Evolutionary conservation across 768 basidiomycete species (phyloP), one percentile per base, ranked within the genome.

Genomic region (Suillus occidentalis): DNA sequence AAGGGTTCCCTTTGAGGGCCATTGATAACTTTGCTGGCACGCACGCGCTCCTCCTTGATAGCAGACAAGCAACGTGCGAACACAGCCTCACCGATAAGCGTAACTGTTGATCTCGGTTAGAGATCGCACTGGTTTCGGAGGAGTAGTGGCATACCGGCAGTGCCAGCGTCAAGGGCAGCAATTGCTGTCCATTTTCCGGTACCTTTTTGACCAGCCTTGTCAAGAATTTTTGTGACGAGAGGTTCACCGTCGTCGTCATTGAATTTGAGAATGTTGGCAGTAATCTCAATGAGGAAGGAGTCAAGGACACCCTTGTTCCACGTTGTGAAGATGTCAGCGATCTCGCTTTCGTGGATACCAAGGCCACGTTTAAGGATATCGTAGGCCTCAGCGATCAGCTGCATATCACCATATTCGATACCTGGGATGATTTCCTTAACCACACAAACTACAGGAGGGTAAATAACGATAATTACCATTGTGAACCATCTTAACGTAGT

Each of bases 401-500:
- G 97, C 97, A 99, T 99, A 81, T 99, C 97, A 72, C 94, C 96
- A 76, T 98, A 98, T 79, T 99, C 97, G 78, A 99, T 99, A 83
- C 97, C 97, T 96, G 69, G 18, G 20, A 40, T 49, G 40, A 60
- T 64, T 12, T 43, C 28, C 13, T 37, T 67, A 58, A 65, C 63
- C 65, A n/a, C 57, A 57, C 62, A 37, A 25, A 64, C 52, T 49
- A 47, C 9, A 63, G 45, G 37, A 4, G 28, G 53, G 18, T 20
- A 31, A 39, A 45, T 34, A 71, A 65, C 65, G 62, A 69, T 62
- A 76, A 75, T 73, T 77, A 90, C 94, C 94, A 65, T 95, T 94
- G 83, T 99, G 97, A 67, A 99, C 97, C 97, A 99, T 99, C 85
- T 99, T 99, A 80, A 99, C 97, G 79, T 99, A 99, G 84, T 99